Evolutionary conservation across 225 moss, liverwort and hornwort genomes (phyloP).

Genomic region (Sphagnum tenellum): DNA sequence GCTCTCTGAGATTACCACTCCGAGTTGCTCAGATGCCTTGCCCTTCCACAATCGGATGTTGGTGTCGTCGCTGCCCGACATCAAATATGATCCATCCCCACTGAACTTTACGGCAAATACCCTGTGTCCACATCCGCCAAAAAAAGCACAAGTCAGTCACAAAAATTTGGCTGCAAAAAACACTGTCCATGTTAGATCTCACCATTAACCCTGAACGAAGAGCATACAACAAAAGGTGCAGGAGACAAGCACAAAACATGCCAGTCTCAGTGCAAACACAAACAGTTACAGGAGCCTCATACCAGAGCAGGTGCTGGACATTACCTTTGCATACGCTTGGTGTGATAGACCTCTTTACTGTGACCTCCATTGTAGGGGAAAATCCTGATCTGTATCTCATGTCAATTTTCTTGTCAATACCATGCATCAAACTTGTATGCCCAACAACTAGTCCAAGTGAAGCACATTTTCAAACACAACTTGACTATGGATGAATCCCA

Average conservation of each 20-base stretch:
- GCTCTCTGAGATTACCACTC: constrained; percentile 43
- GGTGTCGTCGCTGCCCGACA: constrained; percentile 96
- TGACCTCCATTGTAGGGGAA: constrained; percentile 90
- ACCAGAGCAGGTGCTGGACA: no score
- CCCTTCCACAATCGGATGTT: constrained; percentile 97
- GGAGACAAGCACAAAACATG: no score
- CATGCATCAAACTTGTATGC: not conserved
- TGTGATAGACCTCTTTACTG: constrained; percentile 92
- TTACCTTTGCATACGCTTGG: constrained; percentile 98
- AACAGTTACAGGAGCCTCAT: no score
- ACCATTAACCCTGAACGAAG: no score
- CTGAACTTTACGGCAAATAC: constrained; percentile 87
- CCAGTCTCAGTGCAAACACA: no score
- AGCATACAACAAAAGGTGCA: no score
- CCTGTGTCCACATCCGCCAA: constrained; percentile 24
- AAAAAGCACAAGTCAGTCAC: not conserved
- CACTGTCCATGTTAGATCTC: no score
- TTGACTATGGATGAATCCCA: no score
- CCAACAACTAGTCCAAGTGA: no score
- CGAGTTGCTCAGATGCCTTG: constrained; percentile 88
- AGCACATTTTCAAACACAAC: no score
- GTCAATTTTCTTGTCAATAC: not conserved
- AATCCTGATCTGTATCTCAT: constrained; percentile 64
- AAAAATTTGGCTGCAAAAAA: not conserved
- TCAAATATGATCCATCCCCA: constrained; percentile 68